Percentiles rank a stretch among this genome's conserved stretches.
These are phyloP conservation scores for Huntiella moniliformis DNA, from an alignment of 2,329 filamentous ascomycete genomes.

Conservation along the genomic window DNA sequence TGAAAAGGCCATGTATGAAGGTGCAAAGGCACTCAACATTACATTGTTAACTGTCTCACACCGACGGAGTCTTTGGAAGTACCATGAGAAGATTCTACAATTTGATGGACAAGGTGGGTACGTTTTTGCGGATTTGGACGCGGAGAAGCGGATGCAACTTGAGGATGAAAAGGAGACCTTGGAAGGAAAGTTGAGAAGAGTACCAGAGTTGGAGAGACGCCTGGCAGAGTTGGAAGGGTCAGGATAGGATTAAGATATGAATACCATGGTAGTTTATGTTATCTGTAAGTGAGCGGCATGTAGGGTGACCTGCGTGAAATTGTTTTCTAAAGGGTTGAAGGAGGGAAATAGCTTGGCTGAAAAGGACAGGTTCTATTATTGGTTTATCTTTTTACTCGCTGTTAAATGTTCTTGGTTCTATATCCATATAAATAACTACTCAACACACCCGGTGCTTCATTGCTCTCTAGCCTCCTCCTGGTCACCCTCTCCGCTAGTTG, in stretches of 20 bases:
- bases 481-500: background rate
- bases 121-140: slow-evolving; percentile 77
- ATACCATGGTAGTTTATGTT: background rate
- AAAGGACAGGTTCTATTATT: background rate
- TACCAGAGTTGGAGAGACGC: slow-evolving; percentile 73
- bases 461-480: background rate
- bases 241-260: background rate
- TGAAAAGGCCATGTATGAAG: slow-evolving; percentile 93
- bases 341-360: background rate
- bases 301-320: background rate
- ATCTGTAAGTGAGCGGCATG: background rate
- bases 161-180: slow-evolving; percentile 96
- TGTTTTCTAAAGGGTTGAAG: background rate
- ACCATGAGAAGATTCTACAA: slow-evolving; percentile 84
- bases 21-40: slow-evolving; percentile 75
- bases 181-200: slow-evolving; percentile 64
- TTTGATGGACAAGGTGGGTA: slow-evolving; percentile 90
- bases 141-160: slow-evolving; percentile 62
- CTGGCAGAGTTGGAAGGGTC: slow-evolving; percentile 48
- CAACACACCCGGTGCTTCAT: background rate
- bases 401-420: background rate
- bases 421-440: background rate
- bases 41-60: slow-evolving; percentile 96
- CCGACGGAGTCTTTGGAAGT: slow-evolving; percentile 82
- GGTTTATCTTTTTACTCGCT: background rate